Evolutionary conservation across 1,284 basidiomycete species (phyloP), one percentile per base, ranked within the genome.

Genomic region (Ceratobasidium sp.): DNA sequence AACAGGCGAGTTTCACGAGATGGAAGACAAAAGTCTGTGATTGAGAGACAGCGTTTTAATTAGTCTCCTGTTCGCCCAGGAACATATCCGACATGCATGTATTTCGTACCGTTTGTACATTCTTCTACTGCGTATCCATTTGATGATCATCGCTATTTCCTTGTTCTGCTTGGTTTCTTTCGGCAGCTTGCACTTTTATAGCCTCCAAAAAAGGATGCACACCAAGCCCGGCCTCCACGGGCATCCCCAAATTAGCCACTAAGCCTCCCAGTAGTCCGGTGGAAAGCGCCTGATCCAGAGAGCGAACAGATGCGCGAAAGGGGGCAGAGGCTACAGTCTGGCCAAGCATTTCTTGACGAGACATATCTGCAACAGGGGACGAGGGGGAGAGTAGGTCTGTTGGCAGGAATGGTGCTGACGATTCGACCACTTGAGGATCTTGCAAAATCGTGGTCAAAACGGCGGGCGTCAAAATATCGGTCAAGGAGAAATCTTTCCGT

Each of bases 381-480:
- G 89, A 89, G 14, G 86, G 86, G 26, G 84, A 80, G 0, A 90
- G 90, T 7, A 92, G 83, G 81, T 92, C 91, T 11, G 89, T 83
- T 1, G 92, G 91, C 35, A 94, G 86, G 77, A 92, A 87, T 8
- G 92, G 92, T 80, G 92, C 92, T 73, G 94, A 83, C 1, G 90
- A 80, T 8, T 86, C 81, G 58, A 91, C 83, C 41, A 93, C 84
- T 66, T 88, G 86, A 0, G 91, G 89, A 78, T 64, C 75, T 47
- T 38, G 67, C 61, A 94, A 91, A 14, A 94, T 82, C 3, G 91
- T 90, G 1, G 83, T 82, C 46, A 94, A 83, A 78, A 88, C 90
- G 9, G 87, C 83, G 1, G 91, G 89, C 14, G 91, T 92, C 46
- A 94, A 85, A 73, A 94, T 85, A 78, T 94, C 92, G 16, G 85